Percentiles rank a stretch among this genome's conserved stretches.
Conservation (phyloP, 2,329 filamentous ascomycete species). For the Knoxdaviesia capensis region DNA sequence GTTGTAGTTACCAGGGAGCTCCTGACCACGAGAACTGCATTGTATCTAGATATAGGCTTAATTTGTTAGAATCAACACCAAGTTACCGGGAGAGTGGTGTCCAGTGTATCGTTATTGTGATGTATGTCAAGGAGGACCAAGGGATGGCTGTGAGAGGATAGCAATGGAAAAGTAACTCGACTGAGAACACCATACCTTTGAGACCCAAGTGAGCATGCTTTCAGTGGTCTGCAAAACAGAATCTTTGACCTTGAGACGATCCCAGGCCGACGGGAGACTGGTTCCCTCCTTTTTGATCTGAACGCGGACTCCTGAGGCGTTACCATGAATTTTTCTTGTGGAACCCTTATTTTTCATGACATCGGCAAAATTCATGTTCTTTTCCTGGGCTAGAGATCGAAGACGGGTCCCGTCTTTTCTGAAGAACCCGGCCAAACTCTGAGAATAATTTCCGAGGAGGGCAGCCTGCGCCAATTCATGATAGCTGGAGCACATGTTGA, state of each 20-base stretch:
- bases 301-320: no score
- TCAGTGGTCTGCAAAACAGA: no score
- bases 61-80: neutral
- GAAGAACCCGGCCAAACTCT: conserved; percentile 6
- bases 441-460: conserved; percentile 8
- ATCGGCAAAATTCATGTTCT: conserved; percentile 8
- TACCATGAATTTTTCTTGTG: neutral
- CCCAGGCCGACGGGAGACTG: neutral
- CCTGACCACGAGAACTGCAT: conserved; percentile 3
- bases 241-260: no score
- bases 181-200: neutral
- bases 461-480: conserved; percentile 9
- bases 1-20: conserved; percentile 7
- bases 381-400: conserved; percentile 9
- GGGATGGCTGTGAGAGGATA: neutral
- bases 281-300: neutral
- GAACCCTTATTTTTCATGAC: conserved; percentile 3
- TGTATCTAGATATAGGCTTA: conserved; percentile 2
- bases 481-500: conserved; percentile 8
- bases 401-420: conserved; percentile 7
- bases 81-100: neutral
- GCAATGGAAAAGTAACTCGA: neutral
- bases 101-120: neutral
- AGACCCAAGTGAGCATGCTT: neutral
- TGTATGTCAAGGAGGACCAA: neutral